Evolutionary conservation across 306 rosid genomes (phyloP).

Genomic region (Prunus padus): DNA sequence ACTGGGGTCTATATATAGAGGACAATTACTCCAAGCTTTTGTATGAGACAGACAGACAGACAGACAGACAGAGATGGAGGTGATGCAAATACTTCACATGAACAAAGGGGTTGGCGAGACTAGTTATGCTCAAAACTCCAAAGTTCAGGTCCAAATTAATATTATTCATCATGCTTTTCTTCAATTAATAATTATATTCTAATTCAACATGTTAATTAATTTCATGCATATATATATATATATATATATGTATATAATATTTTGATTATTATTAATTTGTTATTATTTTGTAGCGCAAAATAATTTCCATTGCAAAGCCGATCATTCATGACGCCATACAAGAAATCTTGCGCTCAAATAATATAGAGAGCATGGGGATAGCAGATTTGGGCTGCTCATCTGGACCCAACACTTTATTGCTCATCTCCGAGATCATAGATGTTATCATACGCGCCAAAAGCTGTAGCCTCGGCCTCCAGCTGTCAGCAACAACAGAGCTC

Average conservation of each 20-base stretch:
- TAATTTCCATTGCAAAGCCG: conserved; percentile 34
- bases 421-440: conserved; percentile 46
- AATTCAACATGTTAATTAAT: too few relatives aligned
- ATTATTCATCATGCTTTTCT: too few relatives aligned
- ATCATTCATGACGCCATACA: conserved; percentile 43
- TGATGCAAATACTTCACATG: conserved; percentile 55
- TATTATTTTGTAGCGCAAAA: conserved; percentile 34
- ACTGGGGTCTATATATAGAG: neutral
- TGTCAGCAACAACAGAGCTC: conserved; percentile 39
- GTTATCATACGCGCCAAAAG: conserved; percentile 32
- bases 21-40: neutral
- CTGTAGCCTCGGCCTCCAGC: neutral
- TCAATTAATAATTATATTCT: too few relatives aligned
- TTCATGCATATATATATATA: neutral
- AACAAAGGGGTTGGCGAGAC: conserved; percentile 61
- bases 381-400: conserved; percentile 89
- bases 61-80: conserved; percentile 39
- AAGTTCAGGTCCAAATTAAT: conserved; percentile 45
- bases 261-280: neutral
- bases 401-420: conserved; percentile 64
- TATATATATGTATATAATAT: neutral
- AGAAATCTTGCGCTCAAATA: conserved; percentile 21
- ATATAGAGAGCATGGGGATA: conserved; percentile 46
- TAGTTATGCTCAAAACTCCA: conserved; percentile 74
- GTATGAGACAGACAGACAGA: neutral